Evolutionary conservation across 805 yeast genomes (phyloP).

Genomic region (Spathaspora passalidarum): DNA sequence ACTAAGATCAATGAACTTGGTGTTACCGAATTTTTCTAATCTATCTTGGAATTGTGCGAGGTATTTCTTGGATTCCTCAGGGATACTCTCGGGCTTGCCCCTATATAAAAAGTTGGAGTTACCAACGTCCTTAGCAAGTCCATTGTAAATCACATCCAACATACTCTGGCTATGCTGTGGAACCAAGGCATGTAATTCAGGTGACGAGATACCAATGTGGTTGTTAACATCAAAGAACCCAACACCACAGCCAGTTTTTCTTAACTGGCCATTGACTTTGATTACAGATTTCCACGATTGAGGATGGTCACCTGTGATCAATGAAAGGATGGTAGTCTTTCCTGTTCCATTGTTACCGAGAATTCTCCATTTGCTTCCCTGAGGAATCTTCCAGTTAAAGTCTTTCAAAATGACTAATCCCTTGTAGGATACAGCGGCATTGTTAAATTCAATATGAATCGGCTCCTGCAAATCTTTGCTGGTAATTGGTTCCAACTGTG

Average conservation of each 20-base stretch:
- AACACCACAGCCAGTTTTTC: conserved; percentile 69
- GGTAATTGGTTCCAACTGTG: conserved; percentile 7
- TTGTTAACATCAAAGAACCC: conserved; percentile 77
- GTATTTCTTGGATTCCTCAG: conserved; percentile 16
- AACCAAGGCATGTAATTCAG: conserved; percentile 88
- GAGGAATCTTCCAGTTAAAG: conserved; percentile 61
- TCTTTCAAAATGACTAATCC: conserved; percentile 58
- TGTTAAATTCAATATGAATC: conserved; percentile 45
- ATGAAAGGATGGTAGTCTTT: conserved; percentile 79
- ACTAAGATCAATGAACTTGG: conserved; percentile 50
- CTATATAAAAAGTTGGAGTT: conserved; percentile 48
- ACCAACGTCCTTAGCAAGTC: conserved; percentile 59
- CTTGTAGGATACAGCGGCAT: conserved; percentile 64
- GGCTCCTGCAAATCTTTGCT: background rate
- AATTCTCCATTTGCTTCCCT: conserved; percentile 85
- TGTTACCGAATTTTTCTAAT: conserved; percentile 35
- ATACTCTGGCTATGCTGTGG: conserved; percentile 53
- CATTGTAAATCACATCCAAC: conserved; percentile 63
- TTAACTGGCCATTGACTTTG: conserved; percentile 57
- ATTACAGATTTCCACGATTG: conserved; percentile 86
- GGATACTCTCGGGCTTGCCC: conserved; percentile 27
- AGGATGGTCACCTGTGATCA: conserved; percentile 93
- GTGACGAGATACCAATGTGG: conserved; percentile 82
- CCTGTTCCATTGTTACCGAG: conserved; percentile 92
- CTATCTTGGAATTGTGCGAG: conserved; percentile 19